A percentile compares a stretch with the other conserved stretches of the same genome.
These are phyloP conservation scores for Mortierella sp. DNA, from an alignment of 371 early-diverging fungal genomes.

Conservation along the genomic window DNA sequence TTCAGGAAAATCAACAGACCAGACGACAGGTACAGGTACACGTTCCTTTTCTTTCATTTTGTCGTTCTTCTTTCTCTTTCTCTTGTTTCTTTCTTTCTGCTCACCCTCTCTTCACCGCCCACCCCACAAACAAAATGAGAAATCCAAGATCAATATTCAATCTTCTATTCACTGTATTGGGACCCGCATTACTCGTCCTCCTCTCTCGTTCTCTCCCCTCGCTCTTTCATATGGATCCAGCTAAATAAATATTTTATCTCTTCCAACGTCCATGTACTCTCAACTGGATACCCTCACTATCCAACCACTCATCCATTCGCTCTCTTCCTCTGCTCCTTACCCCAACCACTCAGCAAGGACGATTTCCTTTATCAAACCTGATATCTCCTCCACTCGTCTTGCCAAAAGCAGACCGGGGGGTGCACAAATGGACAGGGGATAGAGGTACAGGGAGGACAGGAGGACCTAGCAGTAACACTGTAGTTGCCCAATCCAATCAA, in stretches of 20 bases:
- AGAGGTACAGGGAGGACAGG: neutral
- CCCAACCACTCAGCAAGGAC: conserved; percentile 5
- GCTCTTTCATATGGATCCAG: neutral
- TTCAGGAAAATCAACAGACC: neutral
- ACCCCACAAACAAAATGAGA: neutral
- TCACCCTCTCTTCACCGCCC: neutral
- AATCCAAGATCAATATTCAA: neutral
- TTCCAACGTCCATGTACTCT: neutral
- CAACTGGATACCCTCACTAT: neutral
- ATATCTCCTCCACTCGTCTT: neutral
- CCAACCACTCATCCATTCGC: neutral
- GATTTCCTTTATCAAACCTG: neutral
- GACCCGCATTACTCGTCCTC: neutral
- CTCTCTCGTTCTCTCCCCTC: neutral
- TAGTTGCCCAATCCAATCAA: neutral
- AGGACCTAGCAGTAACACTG: neutral
- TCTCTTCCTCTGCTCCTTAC: neutral
- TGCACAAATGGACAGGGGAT: neutral
- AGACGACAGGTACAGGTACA: neutral
- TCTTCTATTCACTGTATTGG: neutral
- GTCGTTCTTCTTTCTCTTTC: neutral
- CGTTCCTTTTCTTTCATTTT: neutral
- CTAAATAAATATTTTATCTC: neutral
- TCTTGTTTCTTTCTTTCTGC: neutral
- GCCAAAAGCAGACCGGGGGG: neutral